Evolutionary conservation across 148 eudicot genomes (phyloP), one percentile per base, ranked within the genome.

Genomic region (Mesembryanthemum crystallinum): DNA sequence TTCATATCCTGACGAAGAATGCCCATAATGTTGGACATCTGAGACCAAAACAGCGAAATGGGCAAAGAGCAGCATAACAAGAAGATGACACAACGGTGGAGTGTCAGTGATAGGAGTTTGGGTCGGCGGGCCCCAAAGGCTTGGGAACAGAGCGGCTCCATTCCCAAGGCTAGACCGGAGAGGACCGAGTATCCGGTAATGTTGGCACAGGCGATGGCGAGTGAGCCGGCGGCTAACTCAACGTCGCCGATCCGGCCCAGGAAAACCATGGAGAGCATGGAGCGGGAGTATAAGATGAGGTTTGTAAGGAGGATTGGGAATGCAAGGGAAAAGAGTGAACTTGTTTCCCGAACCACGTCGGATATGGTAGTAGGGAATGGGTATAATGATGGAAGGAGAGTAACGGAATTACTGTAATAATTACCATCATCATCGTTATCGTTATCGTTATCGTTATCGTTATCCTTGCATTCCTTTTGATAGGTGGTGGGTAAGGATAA

Each of bases 91-190:
- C 88, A 77, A 20, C 94, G 84, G 61, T 92, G 94, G 11, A 92
- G 84, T 0, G 97, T 92, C 5, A 88, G 33, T 11, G 94, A 92
- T 0, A 92, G 79, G 0, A 90, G 80, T n/a, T 88, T 86, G 0
- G 86, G 88, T 0, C 87, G 78, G 7, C 75, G 70, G 0, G 94
- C 94, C 8, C 97, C 97, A 35, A 92, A 92, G 2, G 94, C 97
- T 64, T 92, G 97, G 0, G 97, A 88, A 30, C 94, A 92, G 1
- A 92, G 78, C 0, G 97, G 97, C 71, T 92, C 97, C 92, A 90
- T 90, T 0, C 97, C 97, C 6, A 92, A 78, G 2, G 97, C 87
- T 0, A 92, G 69, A 8, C 97, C 97, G 6, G 92, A 86, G 18
- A 88, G 79, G 7, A 92, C 90, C 25, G 97, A 92, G 35, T 90